phyloP scores from a whole-genome alignment of 306 rosid species.

The Myrica gale region DNA sequence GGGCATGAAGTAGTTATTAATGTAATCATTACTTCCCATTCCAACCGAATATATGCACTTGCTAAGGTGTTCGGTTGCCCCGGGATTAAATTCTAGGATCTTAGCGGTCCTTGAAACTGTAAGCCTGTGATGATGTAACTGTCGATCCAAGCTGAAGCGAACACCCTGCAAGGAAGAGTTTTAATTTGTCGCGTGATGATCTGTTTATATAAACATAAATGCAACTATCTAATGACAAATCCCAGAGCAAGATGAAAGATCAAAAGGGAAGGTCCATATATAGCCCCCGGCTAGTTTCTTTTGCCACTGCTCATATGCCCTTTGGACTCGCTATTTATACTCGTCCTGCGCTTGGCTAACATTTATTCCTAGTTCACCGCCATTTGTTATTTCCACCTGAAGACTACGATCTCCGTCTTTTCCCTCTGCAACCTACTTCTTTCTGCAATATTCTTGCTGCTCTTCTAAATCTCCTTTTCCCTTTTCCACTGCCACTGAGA shows the following conservation, averaged over 20 bases:
- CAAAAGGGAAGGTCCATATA: too few relatives aligned
- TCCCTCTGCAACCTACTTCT: too few relatives aligned
- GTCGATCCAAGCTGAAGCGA: constrained; percentile 8
- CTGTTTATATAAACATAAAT: background rate
- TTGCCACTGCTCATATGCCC: too few relatives aligned
- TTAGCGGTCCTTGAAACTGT: background rate
- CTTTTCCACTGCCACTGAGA: background rate
- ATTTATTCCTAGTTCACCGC: too few relatives aligned
- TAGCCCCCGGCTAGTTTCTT: too few relatives aligned
- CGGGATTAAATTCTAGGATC: background rate
- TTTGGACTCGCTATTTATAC: too few relatives aligned
- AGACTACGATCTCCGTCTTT: too few relatives aligned
- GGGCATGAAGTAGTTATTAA: constrained; percentile 29
- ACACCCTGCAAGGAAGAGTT: constrained; percentile 24
- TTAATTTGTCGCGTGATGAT: background rate
- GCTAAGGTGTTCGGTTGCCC: background rate
- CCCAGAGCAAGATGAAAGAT: too few relatives aligned
- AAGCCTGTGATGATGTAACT: constrained; percentile 21
- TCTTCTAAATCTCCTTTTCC: background rate
- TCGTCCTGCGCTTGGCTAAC: too few relatives aligned
- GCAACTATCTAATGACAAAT: background rate
- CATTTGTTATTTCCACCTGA: too few relatives aligned
- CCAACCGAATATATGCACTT: background rate
- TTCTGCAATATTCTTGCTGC: too few relatives aligned
- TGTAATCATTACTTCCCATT: constrained; percentile 32